These are phyloP conservation scores for Aureobasidium melanogenum DNA, from an alignment of 2,329 filamentous ascomycete genomes.

Conservation along the genomic window DNA sequence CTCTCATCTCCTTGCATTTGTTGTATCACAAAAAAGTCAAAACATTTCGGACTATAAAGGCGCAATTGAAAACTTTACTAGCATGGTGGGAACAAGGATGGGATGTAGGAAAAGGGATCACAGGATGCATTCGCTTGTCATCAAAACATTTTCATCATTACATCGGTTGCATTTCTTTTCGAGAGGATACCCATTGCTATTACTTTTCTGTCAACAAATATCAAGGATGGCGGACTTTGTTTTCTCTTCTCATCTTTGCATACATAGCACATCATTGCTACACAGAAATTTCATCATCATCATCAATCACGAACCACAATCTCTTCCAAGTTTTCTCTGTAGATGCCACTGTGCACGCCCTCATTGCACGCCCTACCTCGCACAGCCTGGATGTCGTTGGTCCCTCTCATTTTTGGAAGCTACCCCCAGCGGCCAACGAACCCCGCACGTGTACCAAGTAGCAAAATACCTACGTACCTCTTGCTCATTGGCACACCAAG, in stretches of 20 bases:
- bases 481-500: neutral
- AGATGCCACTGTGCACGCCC: neutral
- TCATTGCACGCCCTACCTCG: neutral
- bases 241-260: neutral
- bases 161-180: slow-evolving; percentile 1
- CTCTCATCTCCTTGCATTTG: neutral
- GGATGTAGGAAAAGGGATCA: slow-evolving; percentile 4
- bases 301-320: neutral
- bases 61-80: neutral
- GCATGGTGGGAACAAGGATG: neutral
- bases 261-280: neutral
- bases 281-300: neutral
- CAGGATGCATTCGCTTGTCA: slow-evolving; percentile 11
- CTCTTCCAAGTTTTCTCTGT: neutral
- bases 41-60: slow-evolving; percentile 3
- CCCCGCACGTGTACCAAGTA: slow-evolving; percentile 6
- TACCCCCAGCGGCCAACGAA: neutral
- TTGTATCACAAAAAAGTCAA: slow-evolving; percentile 10
- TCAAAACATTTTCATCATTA: slow-evolving; percentile 3
- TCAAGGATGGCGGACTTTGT: neutral
- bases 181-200: slow-evolving; percentile 12
- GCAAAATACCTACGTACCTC: neutral
- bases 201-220: neutral
- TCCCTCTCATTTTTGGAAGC: neutral
- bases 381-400: neutral